Evolutionary conservation across 441 rosid genomes (phyloP).

Genomic region (Gossypium gossypioides): DNA sequence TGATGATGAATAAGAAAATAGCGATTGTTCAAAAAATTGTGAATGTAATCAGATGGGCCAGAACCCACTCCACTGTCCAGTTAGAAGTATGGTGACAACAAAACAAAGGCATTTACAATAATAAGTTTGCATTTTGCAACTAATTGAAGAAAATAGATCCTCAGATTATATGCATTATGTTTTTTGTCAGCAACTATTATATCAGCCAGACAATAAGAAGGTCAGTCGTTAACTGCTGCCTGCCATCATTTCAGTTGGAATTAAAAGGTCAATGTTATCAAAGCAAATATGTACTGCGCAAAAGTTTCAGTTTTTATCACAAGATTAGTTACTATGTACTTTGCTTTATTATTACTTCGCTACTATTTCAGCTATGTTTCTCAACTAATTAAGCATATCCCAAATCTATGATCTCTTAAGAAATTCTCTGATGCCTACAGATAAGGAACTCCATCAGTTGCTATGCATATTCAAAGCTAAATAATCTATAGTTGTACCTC

Average conservation of each 20-base stretch:
- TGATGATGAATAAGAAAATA: background rate
- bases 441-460: background rate
- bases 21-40: background rate
- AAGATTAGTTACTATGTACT: background rate
- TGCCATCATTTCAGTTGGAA: background rate
- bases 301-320: background rate
- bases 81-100: background rate
- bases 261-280: background rate
- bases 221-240: background rate
- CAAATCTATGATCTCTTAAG: background rate
- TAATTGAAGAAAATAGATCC: background rate
- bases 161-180: background rate
- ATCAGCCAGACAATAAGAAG: background rate
- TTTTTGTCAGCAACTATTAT: background rate
- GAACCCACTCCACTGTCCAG: background rate
- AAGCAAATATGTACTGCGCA: background rate
- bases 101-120: background rate
- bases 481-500: slow-evolving; percentile 41
- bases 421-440: background rate
- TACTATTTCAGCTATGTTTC: background rate
- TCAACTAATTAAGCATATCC: background rate
- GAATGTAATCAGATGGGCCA: background rate
- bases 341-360: background rate
- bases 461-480: background rate
- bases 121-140: background rate